A percentile compares a stretch with the other conserved stretches of the same genome.
Evolutionary conservation across 2,329 filamentous ascomycete genomes (phyloP).

Genomic region (Cladophialophora yegresii): DNA sequence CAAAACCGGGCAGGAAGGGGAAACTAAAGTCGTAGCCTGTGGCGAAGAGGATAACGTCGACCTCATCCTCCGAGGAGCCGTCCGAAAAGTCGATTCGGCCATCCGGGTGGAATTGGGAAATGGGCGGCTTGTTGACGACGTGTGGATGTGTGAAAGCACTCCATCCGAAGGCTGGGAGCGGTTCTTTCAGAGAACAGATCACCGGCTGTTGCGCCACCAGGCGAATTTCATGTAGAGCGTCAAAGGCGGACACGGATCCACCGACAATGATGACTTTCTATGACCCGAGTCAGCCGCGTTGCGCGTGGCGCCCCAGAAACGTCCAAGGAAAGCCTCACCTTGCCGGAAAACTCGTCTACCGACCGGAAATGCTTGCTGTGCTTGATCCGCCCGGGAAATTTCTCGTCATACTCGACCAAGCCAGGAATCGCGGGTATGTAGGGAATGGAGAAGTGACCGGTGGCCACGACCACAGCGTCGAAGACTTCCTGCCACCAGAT

Average conservation of each 20-base stretch:
- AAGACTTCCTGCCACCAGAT: slow-evolving; percentile 47
- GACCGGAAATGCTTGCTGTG: slow-evolving; percentile 48
- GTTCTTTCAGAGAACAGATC: slow-evolving; percentile 5
- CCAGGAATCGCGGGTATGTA: slow-evolving; percentile 48
- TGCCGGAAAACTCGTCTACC: slow-evolving; percentile 45
- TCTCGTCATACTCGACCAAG: slow-evolving; percentile 44
- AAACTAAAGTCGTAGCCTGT: not conserved
- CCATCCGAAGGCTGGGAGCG: slow-evolving; percentile 14
- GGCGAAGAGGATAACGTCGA: not conserved
- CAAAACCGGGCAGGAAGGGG: not conserved
- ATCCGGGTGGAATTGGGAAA: slow-evolving; percentile 37
- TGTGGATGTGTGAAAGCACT: slow-evolving; percentile 38
- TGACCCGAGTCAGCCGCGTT: not conserved
- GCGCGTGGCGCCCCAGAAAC: not conserved
- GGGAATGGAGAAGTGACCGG: slow-evolving; percentile 48
- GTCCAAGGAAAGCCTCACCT: slow-evolving; percentile 27
- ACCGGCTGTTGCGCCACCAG: slow-evolving; percentile 35
- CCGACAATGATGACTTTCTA: not conserved
- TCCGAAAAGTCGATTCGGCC: not conserved
- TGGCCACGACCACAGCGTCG: slow-evolving; percentile 48
- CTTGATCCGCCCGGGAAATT: slow-evolving; percentile 44
- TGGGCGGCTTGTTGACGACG: slow-evolving; percentile 40
- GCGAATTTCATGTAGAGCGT: slow-evolving; percentile 33
- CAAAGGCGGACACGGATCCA: not conserved
- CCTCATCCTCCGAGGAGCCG: not conserved